phyloP scores from a whole-genome alignment of 1,139 yeast genomes.

The Suhomyces kunorum region DNA sequence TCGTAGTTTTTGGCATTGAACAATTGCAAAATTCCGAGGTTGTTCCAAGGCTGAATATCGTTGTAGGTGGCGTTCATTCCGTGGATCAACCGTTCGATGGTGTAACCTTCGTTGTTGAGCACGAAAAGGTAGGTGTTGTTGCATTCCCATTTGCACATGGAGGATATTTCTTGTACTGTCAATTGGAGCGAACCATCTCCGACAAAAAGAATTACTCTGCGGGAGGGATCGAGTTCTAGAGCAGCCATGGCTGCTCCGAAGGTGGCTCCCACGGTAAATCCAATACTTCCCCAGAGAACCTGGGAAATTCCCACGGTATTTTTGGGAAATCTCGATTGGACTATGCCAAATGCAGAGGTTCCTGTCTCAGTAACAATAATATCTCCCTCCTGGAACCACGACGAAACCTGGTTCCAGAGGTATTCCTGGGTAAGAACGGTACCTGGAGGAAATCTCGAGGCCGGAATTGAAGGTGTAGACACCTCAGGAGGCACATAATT shows the following conservation, averaged over 20 bases:
- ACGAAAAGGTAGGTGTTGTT: slow-evolving; percentile 35
- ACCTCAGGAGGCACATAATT: slow-evolving; percentile 16
- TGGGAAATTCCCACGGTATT: slow-evolving; percentile 78
- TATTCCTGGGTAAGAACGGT: slow-evolving; percentile 65
- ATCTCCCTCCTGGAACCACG: slow-evolving; percentile 79
- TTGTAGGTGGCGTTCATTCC: slow-evolving; percentile 39
- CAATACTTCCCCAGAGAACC: slow-evolving; percentile 90
- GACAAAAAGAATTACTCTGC: slow-evolving; percentile 39
- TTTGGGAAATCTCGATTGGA: slow-evolving; percentile 75
- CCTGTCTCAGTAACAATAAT: slow-evolving; percentile 85
- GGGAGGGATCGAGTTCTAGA: slow-evolving; percentile 29
- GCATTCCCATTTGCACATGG: slow-evolving; percentile 32
- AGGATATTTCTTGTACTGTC: slow-evolving; percentile 44
- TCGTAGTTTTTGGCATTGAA: slow-evolving; percentile 36
- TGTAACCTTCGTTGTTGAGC: slow-evolving; percentile 42
- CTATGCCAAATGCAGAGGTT: slow-evolving; percentile 86
- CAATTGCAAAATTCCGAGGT: slow-evolving; percentile 31
- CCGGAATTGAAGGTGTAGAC: slow-evolving; percentile 14
- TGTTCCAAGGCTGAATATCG: slow-evolving; percentile 44
- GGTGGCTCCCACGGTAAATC: slow-evolving; percentile 83
- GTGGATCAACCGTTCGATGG: slow-evolving; percentile 43
- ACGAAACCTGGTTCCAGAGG: slow-evolving; percentile 76
- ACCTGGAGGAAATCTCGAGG: slow-evolving; percentile 28
- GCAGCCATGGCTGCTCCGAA: slow-evolving; percentile 87
- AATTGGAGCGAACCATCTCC: slow-evolving; percentile 48